These are phyloP conservation scores for Citrus glauca DNA, from an alignment of 345 rosid species.

Conservation along the genomic window DNA sequence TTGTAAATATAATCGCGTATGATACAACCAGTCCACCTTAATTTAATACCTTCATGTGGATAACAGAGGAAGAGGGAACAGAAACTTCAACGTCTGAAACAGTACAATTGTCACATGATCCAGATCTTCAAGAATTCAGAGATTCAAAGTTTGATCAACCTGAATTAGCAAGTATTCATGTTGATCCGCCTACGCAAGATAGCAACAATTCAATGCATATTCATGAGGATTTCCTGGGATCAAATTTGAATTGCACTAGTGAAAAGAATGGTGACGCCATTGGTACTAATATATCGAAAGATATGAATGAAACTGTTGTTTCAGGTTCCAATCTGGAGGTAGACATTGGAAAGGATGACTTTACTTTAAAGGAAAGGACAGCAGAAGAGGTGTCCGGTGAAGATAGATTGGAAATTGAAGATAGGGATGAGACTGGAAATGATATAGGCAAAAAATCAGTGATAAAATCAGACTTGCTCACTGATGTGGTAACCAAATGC, in stretches of 20 bases:
- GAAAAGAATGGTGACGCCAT: slow-evolving; percentile 17
- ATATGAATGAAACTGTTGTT: slow-evolving; percentile 11
- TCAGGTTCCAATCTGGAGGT: not conserved
- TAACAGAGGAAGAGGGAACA: slow-evolving; percentile 20
- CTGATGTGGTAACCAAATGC: slow-evolving; percentile 9
- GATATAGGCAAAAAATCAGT: not conserved
- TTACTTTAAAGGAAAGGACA: not conserved
- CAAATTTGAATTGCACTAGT: slow-evolving; percentile 10
- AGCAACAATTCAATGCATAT: not conserved
- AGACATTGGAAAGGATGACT: not conserved
- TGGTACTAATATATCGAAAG: not conserved
- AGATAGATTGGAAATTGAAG: slow-evolving; percentile 11
- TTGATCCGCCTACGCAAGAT: not conserved
- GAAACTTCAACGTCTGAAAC: slow-evolving; percentile 4
- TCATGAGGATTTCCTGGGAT: slow-evolving; percentile 6
- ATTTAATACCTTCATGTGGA: not conserved
- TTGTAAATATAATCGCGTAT: not conserved
- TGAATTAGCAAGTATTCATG: slow-evolving; percentile 4
- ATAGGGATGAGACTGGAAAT: slow-evolving; percentile 11
- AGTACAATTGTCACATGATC: slow-evolving; percentile 2
- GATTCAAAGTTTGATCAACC: slow-evolving; percentile 10
- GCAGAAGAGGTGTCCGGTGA: slow-evolving; percentile 8
- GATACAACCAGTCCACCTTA: not conserved
- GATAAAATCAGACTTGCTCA: not conserved
- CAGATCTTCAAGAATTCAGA: slow-evolving; percentile 15